Evolutionary conservation across 73 alveolate genomes (phyloP).

Genomic region (Blepharisma japonicum): DNA sequence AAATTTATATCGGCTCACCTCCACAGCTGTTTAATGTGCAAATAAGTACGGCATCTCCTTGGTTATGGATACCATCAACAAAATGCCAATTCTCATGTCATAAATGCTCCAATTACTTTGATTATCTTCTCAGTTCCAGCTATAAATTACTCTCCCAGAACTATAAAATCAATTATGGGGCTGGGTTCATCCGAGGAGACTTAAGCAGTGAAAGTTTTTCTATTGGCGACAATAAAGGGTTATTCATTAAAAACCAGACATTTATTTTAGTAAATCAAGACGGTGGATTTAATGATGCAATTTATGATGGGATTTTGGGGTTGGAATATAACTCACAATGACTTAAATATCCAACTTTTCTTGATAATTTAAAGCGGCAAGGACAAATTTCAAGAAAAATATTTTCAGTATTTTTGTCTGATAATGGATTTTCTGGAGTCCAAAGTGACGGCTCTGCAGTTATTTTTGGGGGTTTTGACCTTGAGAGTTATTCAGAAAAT

Average conservation of each 20-base stretch:
- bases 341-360: background rate
- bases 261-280: background rate
- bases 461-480: conserved; percentile 1
- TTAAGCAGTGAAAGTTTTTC: too few species aligned
- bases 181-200: too few species aligned
- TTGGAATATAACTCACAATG: background rate
- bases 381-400: background rate
- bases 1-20: too few species aligned
- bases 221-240: too few species aligned
- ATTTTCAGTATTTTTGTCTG: background rate
- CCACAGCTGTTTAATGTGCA: too few species aligned
- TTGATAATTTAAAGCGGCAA: background rate
- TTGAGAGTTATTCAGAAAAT: background rate
- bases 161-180: too few species aligned
- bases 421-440: background rate
- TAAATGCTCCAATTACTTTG: too few species aligned
- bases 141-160: too few species aligned
- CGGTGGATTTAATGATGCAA: background rate
- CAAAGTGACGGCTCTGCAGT: background rate
- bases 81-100: too few species aligned
- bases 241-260: background rate
- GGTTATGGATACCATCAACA: too few species aligned
- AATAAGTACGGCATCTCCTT: too few species aligned
- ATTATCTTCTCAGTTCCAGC: too few species aligned
- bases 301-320: conserved; percentile 16